These are phyloP conservation scores for Calocybe cyanea DNA, from an alignment of 768 basidiomycete genomes.

Conservation along the genomic window DNA sequence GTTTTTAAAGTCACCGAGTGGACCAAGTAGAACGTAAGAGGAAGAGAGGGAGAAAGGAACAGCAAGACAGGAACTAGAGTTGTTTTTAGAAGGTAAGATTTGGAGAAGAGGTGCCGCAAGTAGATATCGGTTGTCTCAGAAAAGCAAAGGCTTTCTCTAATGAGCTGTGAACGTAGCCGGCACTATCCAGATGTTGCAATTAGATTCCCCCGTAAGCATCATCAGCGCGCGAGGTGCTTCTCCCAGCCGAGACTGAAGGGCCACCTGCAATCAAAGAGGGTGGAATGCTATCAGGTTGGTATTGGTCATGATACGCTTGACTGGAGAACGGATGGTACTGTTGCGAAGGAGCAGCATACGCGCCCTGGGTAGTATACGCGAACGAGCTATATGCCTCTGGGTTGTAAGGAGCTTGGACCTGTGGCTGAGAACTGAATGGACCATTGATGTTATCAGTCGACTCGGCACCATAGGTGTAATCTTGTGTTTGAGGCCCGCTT, in stretches of 20 bases:
- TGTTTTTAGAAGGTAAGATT: background rate
- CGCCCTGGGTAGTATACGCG: constrained; percentile 30
- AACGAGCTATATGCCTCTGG: constrained; percentile 42
- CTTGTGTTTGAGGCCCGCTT: constrained; percentile 5
- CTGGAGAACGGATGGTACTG: constrained; percentile 19
- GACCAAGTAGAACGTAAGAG: background rate
- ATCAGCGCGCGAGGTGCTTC: constrained; percentile 19
- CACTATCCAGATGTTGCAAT: constrained; percentile 8
- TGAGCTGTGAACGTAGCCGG: constrained; percentile 7
- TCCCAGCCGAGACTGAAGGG: constrained; percentile 17
- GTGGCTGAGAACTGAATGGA: constrained; percentile 39
- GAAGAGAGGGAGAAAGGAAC: background rate
- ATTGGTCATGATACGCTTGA: constrained; percentile 20
- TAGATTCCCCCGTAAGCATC: constrained; percentile 37
- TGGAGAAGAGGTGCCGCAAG: constrained; percentile 5
- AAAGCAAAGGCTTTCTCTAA: too few relatives aligned
- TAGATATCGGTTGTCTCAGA: background rate
- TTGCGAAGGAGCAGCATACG: constrained; percentile 27
- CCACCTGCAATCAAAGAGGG: constrained; percentile 20
- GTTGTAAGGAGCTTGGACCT: constrained; percentile 34
- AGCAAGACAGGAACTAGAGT: background rate
- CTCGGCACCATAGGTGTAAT: background rate
- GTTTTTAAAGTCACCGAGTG: background rate
- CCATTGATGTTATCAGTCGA: constrained; percentile 15
- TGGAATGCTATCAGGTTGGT: constrained; percentile 14